Conservation (phyloP, 805 yeast genomes). For the Candida tallmaniae region DNA sequence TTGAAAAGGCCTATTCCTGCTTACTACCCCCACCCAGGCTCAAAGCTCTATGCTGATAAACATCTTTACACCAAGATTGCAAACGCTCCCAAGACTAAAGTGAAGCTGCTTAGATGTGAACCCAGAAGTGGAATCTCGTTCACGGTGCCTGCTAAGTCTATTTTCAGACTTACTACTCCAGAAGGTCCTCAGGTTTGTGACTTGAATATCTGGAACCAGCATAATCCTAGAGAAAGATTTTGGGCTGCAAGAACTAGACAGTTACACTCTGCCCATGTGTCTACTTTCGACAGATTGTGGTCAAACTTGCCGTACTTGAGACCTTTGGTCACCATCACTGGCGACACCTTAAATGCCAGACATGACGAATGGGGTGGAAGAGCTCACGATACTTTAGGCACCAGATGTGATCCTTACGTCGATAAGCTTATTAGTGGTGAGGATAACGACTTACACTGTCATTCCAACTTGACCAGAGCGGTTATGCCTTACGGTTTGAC, state of each 20-base stretch:
- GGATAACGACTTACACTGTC: constrained; percentile 64
- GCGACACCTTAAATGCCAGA: constrained; percentile 51
- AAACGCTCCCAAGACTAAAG: constrained; percentile 37
- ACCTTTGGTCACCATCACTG: constrained; percentile 61
- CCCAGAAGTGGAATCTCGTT: constrained; percentile 60
- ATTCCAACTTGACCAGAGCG: constrained; percentile 58
- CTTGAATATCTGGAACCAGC: constrained; percentile 58
- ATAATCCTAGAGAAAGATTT: constrained; percentile 58
- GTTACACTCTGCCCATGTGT: constrained; percentile 58
- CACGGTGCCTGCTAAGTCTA: constrained; percentile 56
- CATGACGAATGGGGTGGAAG: constrained; percentile 64
- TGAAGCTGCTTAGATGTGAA: constrained; percentile 40
- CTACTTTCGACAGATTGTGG: constrained; percentile 60
- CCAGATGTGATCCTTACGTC: constrained; percentile 67
- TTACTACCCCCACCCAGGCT: constrained; percentile 51
- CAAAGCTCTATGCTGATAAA: constrained; percentile 49
- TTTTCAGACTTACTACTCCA: constrained; percentile 57
- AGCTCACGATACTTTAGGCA: constrained; percentile 62
- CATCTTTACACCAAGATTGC: constrained; percentile 44
- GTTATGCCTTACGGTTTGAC: constrained; percentile 57
- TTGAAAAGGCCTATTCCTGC: constrained; percentile 49
- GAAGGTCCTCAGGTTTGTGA: constrained; percentile 73
- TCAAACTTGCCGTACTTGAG: constrained; percentile 62
- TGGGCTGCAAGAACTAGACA: constrained; percentile 72
- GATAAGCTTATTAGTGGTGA: constrained; percentile 61